Evolutionary conservation across 2,329 filamentous ascomycete genomes (phyloP), one percentile per base, ranked within the genome.

Genomic region (Lecanicillium sp.): DNA sequence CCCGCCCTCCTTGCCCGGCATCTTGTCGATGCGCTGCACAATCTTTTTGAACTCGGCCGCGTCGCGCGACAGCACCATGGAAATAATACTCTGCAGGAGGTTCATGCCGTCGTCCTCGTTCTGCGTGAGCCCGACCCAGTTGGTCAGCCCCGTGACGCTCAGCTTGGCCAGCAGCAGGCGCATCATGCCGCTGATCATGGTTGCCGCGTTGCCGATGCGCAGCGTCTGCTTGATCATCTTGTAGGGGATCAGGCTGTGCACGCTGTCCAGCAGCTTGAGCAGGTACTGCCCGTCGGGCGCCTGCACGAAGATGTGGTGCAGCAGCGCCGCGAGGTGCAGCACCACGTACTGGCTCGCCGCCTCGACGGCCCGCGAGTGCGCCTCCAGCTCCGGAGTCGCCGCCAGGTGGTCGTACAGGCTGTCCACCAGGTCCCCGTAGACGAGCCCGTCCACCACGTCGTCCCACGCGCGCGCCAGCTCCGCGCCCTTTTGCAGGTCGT

Each of bases 31-130:
- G 53, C 78, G 81, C 0, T 82, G 73, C 1, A 76, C 73, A 1
- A 77, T 72, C 61, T 83, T 84, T 51, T 79, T 79, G 52, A 90
- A 84, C 53, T 88, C 85, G 30, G 73, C 69, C 5, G 79, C 78
- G 56, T 93, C 87, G 83, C 84, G 90, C 5, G 78, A 75, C 10
- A 90, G 65, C 0, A 89, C 81, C 4, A 85, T 77, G 0, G 81
- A 85, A 19, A 91, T 81, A 53, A 93, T 90, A 36, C 83, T 69
- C 63, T 91, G 87, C 54, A 93, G 63, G 8, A 91, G 63, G 60
- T 90, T 93, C 84, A 88, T 87, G 39, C 87, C 87, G 55, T 90
- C 85, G 52, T 88, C 81, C 1, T 83, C 78, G 39, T 79, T 80
- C 39, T 78, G 77, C 0, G 84, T 90, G 32, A 88, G 62, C 0